These are phyloP conservation scores for Populus euphratica DNA, from an alignment of 345 rosid species.

Conservation along the genomic window DNA sequence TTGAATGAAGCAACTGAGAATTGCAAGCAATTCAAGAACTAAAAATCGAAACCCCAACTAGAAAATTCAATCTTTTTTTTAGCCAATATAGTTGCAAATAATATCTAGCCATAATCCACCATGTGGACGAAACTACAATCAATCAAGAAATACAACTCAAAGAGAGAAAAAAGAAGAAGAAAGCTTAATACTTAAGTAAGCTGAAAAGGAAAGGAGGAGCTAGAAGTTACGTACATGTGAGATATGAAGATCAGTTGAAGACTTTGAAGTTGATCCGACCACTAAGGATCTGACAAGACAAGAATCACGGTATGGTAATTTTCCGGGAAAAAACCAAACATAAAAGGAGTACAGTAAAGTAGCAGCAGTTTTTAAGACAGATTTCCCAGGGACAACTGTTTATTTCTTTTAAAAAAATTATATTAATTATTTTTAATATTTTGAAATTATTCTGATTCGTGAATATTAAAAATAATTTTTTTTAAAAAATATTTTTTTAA, in stretches of 20 bases:
- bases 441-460: no score
- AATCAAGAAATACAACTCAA: conserved; percentile 4
- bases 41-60: conserved; percentile 2
- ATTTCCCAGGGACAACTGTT: no score
- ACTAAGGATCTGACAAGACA: background rate
- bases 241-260: no score
- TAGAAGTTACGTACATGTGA: conserved; percentile 3
- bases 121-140: background rate
- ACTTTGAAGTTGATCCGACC: background rate
- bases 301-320: background rate
- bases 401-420: no score
- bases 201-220: conserved; percentile 9
- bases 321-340: background rate
- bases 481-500: no score
- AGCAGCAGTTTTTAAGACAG: no score
- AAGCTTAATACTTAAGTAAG: background rate
- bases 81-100: background rate
- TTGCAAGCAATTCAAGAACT: background rate
- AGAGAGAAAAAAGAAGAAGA: background rate
- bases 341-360: background rate
- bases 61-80: background rate
- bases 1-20: background rate
- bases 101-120: conserved; percentile 12
- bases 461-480: no score
- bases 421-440: no score